A percentile compares a stretch with the other conserved stretches of the same genome.
Conservation (phyloP, 225 moss, liverwort and hornwort species). For the Ulota crispa region DNA sequence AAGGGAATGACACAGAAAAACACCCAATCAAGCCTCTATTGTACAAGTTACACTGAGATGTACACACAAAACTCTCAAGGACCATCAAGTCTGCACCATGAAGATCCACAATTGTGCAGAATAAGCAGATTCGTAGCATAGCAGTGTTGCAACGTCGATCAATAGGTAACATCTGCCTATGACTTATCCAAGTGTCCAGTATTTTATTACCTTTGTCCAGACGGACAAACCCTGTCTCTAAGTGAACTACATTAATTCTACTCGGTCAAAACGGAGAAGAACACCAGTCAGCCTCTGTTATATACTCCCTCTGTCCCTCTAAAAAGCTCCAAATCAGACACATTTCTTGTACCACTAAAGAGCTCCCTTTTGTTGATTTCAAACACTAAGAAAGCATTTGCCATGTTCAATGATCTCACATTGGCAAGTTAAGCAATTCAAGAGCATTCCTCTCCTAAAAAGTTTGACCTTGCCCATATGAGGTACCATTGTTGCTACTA, state of each 20-base stretch:
- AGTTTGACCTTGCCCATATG: too few species aligned
- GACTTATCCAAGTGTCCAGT: neutral
- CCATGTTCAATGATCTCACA: too few species aligned
- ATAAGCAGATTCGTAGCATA: neutral
- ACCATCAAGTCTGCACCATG: neutral
- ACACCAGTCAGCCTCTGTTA: neutral
- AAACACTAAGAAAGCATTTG: too few species aligned
- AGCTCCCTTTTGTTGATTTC: too few species aligned
- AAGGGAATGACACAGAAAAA: neutral
- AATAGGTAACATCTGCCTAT: neutral
- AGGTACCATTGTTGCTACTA: too few species aligned
- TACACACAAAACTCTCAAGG: neutral
- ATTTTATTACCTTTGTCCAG: neutral
- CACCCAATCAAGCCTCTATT: neutral
- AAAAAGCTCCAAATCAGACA: too few species aligned
- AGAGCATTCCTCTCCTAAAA: too few species aligned
- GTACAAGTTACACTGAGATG: neutral
- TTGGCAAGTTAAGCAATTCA: too few species aligned
- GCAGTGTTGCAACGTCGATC: neutral
- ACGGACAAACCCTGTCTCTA: neutral
- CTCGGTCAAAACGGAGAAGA: neutral
- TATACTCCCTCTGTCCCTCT: too few species aligned
- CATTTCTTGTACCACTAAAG: too few species aligned
- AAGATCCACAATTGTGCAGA: neutral
- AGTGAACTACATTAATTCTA: neutral